Evolutionary conservation across 805 yeast species (phyloP).

Genomic region (Zygosaccharomyces gambellarensis): DNA sequence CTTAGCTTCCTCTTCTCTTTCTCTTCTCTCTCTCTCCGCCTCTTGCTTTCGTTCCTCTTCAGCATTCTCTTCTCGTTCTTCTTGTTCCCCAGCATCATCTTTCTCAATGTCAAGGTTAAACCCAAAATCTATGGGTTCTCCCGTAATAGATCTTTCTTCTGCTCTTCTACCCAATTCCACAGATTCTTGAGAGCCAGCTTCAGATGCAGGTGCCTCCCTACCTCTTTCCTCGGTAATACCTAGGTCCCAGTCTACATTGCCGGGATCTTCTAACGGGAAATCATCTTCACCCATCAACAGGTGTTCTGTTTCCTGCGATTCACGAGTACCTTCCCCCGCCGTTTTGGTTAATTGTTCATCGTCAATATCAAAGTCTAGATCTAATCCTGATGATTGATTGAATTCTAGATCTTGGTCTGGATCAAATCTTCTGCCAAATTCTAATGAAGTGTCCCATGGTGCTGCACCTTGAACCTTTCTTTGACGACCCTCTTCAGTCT

Average conservation of each 20-base stretch:
- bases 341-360: slow-evolving; percentile 16
- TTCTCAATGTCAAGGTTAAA: slow-evolving; percentile 48
- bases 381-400: slow-evolving; percentile 23
- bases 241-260: slow-evolving; percentile 28
- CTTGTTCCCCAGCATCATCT: slow-evolving; percentile 31
- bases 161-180: slow-evolving; percentile 62
- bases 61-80: slow-evolving; percentile 28
- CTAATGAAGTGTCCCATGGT: slow-evolving; percentile 31
- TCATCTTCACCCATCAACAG: slow-evolving; percentile 22
- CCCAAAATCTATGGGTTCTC: slow-evolving; percentile 42
- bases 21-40: slow-evolving; percentile 15
- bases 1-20: slow-evolving; percentile 5
- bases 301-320: slow-evolving; percentile 10
- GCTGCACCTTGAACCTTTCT: slow-evolving; percentile 34
- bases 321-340: slow-evolving; percentile 29
- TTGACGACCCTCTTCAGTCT: slow-evolving; percentile 17
- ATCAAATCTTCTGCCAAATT: slow-evolving; percentile 29
- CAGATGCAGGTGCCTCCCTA: slow-evolving; percentile 7
- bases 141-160: slow-evolving; percentile 24
- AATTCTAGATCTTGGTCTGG: slow-evolving; percentile 22
- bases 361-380: slow-evolving; percentile 35
- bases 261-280: slow-evolving; percentile 24
- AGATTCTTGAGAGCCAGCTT: slow-evolving; percentile 46
- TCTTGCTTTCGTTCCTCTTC: slow-evolving; percentile 31
- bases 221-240: slow-evolving; percentile 22